Base-by-base conservation (phyloP, 2,329 filamentous ascomycete species). In the Blastomyces parvus region DNA sequence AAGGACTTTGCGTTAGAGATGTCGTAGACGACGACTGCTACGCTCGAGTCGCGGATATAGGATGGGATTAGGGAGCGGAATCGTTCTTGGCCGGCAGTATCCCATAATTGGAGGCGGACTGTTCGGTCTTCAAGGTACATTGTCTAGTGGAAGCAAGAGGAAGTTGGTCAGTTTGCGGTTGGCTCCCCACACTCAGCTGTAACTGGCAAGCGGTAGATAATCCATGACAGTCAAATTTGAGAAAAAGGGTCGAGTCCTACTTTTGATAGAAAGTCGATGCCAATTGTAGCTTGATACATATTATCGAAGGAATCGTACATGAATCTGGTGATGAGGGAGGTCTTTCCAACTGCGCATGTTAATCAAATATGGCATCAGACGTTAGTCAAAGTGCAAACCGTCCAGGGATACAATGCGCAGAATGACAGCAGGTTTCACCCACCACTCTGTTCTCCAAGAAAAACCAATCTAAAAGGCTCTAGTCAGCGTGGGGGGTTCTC, bases 291-390 rank as follows among this genome's bases (percentile, higher is more conserved):
- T 80, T 99, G 94, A 81, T 99, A 99, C 83, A 93, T 97, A 80
- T 96, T 97, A 83, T 99, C 94, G 82, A 99, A 99, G 58, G 94
- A 97, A 79, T 99, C 94, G 83, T 99, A 99, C 94, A 99, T 99
- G 83, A 99, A 99, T 68, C 94, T 88, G 69, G 94, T 99, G 77
- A 99, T 99, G 71, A 99, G 81, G 66, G 94, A 99, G 40, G 94
- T 99, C 82, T 99, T 99, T 75, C 94, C 94, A 72, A 99, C 94
- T 97, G 76, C 66, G 48, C 63, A 46, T 22, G 57, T 42, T 17
- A 57, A 62, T 46, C 9, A 17, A 59, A 48, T 17, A 42, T 48
- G 36, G 44, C 36, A 27, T 27, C 58, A 14, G 65, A 59, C 52
- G 61, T 64, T 52, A 66, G 53, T 65, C 55, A 60, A 57, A 57